Percentiles rank a stretch among this genome's conserved stretches.
Evolutionary conservation across 1,139 yeast genomes (phyloP).

Genomic region (Candida tropicalis): DNA sequence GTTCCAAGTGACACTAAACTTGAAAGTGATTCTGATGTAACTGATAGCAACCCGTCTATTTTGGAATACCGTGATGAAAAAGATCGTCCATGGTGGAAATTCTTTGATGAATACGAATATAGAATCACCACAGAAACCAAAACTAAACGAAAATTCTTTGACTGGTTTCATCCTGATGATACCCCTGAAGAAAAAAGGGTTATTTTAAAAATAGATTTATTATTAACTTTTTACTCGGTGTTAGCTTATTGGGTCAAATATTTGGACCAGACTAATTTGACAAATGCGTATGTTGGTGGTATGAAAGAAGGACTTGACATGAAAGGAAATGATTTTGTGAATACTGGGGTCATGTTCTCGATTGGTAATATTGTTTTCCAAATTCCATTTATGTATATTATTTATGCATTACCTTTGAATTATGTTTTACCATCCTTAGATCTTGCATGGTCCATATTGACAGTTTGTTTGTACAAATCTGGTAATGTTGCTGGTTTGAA

Average conservation of each 20-base stretch:
- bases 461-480: slow-evolving; percentile 55
- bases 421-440: slow-evolving; percentile 61
- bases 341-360: slow-evolving; percentile 59
- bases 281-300: slow-evolving; percentile 72
- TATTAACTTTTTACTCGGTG: slow-evolving; percentile 61
- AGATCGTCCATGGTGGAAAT: slow-evolving; percentile 63
- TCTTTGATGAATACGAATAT: slow-evolving; percentile 64
- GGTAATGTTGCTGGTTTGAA: slow-evolving; percentile 50
- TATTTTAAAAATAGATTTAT: slow-evolving; percentile 61
- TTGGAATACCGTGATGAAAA: slow-evolving; percentile 64
- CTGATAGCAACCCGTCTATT: slow-evolving; percentile 3
- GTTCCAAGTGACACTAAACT: neutral
- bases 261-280: slow-evolving; percentile 60
- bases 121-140: slow-evolving; percentile 42
- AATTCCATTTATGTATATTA: slow-evolving; percentile 48
- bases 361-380: slow-evolving; percentile 64
- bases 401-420: slow-evolving; percentile 53
- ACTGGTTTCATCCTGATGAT: slow-evolving; percentile 64
- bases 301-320: slow-evolving; percentile 60
- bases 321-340: slow-evolving; percentile 66
- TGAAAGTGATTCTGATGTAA: slow-evolving; percentile 5
- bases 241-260: slow-evolving; percentile 74
- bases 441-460: slow-evolving; percentile 66
- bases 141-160: slow-evolving; percentile 53
- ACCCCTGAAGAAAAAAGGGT: slow-evolving; percentile 58